Evolutionary conservation across 2,329 filamentous ascomycete species (phyloP), one percentile per base, ranked within the genome.

Genomic region (Trichoderma asperellum): DNA sequence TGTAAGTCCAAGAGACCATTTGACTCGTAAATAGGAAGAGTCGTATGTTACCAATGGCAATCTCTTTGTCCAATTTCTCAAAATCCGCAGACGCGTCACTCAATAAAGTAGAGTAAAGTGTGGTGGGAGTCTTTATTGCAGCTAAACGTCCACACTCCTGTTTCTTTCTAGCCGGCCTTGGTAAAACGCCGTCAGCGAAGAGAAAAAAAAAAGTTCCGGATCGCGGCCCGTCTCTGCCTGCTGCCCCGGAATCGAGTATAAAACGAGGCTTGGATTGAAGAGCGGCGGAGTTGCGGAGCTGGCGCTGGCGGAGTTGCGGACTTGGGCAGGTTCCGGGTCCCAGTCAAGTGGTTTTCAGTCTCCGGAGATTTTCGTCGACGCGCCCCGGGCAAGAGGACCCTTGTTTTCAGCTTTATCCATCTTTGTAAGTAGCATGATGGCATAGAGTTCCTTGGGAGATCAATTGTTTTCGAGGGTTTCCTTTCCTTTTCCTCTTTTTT

Each of bases 231-330:
- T 43, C 40, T 43, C n/a, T 37, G 63, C 21, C 63, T 21, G 60
- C 37, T 43, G 24, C 16, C 29, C 52, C 52, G 37, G 16, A 43
- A 18, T 43, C 37, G 16, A 43, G 16, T n/a, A n/a, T 18, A 8
- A n/a, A 43, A 29, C 14, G 53, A 66, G 62, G 62, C 52, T 47
- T 43, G 40, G 40, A 43, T 7, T n/a, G 16, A 43, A 43, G 27
- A 2, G 18, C 24, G 35, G 59, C 59, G 59, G 57, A 61, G 34
- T 70, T 68, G 75, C 75, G 73, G 74, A 73, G 65, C 73, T 77
- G 40, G 40, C 40, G 18, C n/a, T 43, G 40, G 75, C 76, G 76
- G 76, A 77, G 63, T 76, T 77, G 75, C 68, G 68, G 68, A 70
- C 29, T 67, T 70, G 68, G 14, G 40, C 40, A 24, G 24, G 16